Percentiles rank a stretch among this genome's conserved stretches.
phyloP scores from a whole-genome alignment of 2,329 filamentous ascomycete genomes.

The Colletotrichum navitas region DNA sequence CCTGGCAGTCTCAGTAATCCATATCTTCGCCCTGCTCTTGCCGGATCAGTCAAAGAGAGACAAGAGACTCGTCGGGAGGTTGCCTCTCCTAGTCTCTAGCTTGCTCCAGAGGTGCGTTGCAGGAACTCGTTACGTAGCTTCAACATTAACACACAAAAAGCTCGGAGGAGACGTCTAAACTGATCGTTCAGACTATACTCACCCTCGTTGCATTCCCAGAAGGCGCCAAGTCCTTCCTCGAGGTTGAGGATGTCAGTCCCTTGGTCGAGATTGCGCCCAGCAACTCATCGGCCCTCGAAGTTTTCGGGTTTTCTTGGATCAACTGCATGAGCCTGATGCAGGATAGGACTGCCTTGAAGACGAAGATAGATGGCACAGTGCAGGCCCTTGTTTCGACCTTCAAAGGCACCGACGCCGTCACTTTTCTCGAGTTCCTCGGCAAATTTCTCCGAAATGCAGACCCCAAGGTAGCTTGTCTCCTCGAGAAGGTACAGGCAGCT shows the following conservation, averaged over 20 bases:
- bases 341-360: slow-evolving; percentile 49
- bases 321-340: slow-evolving; percentile 55
- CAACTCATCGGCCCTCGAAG: slow-evolving; percentile 65
- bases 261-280: slow-evolving; percentile 69
- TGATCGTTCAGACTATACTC: slow-evolving; percentile 69
- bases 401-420: slow-evolving; percentile 70
- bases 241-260: slow-evolving; percentile 64
- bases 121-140: background rate
- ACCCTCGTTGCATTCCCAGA: slow-evolving; percentile 65
- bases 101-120: slow-evolving; percentile 63
- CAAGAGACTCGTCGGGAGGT: slow-evolving; percentile 63
- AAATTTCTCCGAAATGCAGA: slow-evolving; percentile 64
- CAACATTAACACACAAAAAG: slow-evolving; percentile 50
- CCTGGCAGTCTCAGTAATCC: slow-evolving; percentile 72
- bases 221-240: slow-evolving; percentile 63
- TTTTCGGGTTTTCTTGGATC: slow-evolving; percentile 69
- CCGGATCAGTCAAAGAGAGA: slow-evolving; percentile 60
- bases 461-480: slow-evolving; percentile 57
- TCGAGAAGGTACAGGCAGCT: slow-evolving; percentile 26
- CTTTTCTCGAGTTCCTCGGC: slow-evolving; percentile 69
- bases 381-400: slow-evolving; percentile 65
- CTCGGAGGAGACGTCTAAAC: slow-evolving; percentile 63
- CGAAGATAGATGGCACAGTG: slow-evolving; percentile 62
- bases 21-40: slow-evolving; percentile 71
- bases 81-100: slow-evolving; percentile 65